Evolutionary conservation across 352 stramenopile genomes (phyloP), one percentile per base, ranked within the genome.

Genomic region (Phytophthora europaea): DNA sequence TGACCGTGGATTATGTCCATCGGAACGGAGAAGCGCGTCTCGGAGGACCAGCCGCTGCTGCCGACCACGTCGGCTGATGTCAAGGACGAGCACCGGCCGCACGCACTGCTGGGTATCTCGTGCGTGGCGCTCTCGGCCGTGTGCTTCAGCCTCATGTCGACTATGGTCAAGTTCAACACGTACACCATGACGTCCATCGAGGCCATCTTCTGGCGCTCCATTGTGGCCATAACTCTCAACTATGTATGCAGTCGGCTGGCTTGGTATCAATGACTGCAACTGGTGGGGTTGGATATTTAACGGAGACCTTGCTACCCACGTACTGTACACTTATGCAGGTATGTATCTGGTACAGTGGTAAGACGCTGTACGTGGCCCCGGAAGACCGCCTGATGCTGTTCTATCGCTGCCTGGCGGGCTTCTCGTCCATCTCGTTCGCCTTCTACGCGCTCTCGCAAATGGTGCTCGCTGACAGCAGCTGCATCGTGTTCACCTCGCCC

Each of bases 91-190:
- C 36, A 75, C 7, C 76, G 74, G 34, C 84, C 83, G 22, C 87
- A 92, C 71, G 75, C 75, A 43, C 69, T 94, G 22, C 60, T 89
- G 12, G 88, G 87, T 47, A 86, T 95, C 33, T 73, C 79, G 57
- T 90, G 77, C 62, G 86, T 95, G 22, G 88, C 88, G 13, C 63
- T 83, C 33, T 95, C 88, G 38, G 87, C 88, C 28, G 80, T 95
- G 48, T 94, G 85, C 73, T 95, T 95, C 69, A 93, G 84, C 61
- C 74, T 94, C 79, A 94, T 94, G 86, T 94, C 89, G 16, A 93
- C 84, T 16, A 76, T 94, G 54, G 56, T 94, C 78, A 95, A 95
- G 83, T 92, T 85, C 63, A 84, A 84, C 45, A 92, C 85, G 47
- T 90, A 80, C 76, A 82, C 69, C 40, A 92, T 94, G 84, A 88